Conservation (phyloP, 768 basidiomycete genomes). For the Dioszegia aurantiaca region DNA sequence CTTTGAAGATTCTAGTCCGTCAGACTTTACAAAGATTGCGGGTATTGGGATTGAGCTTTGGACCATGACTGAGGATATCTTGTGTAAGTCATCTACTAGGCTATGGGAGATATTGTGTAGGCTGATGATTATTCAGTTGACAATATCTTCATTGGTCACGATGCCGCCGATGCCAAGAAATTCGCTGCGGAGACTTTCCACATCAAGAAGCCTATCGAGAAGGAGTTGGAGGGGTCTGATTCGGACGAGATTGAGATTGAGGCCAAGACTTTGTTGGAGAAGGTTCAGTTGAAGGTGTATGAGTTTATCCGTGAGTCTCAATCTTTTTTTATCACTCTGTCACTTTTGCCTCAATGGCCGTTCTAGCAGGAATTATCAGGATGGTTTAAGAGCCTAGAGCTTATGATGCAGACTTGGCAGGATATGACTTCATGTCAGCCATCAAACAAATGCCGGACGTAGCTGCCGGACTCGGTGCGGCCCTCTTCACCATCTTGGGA, state of each 20-base stretch:
- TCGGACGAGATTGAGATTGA: conserved; percentile 56
- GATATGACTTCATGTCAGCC: conserved; percentile 58
- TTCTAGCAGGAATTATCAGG: neutral
- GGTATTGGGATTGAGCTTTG: conserved; percentile 97
- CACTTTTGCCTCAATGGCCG: neutral
- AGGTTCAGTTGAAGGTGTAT: conserved; percentile 72
- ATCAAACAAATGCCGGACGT: conserved; percentile 87
- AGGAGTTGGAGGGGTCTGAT: conserved; percentile 59
- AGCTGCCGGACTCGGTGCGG: conserved; percentile 70
- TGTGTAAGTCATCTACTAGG: conserved; percentile 50
- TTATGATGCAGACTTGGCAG: conserved; percentile 28
- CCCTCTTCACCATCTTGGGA: conserved; percentile 74
- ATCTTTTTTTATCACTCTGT: no score
- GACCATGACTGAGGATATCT: conserved; percentile 78
- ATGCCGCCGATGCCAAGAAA: conserved; percentile 73
- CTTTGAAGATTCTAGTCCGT: conserved; percentile 82
- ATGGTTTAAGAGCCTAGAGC: neutral
- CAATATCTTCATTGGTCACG: conserved; percentile 84
- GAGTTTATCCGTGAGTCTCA: conserved; percentile 62
- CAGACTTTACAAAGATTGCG: conserved; percentile 84
- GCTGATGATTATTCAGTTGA: conserved; percentile 36
- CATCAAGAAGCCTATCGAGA: conserved; percentile 81
- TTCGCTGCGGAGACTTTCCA: conserved; percentile 86
- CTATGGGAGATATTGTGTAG: no score
- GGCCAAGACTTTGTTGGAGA: conserved; percentile 70